Evolutionary conservation across 192 early-diverging fungal genomes (phyloP), one percentile per base, ranked within the genome.

Genomic region (Anaeromyces robustus): DNA sequence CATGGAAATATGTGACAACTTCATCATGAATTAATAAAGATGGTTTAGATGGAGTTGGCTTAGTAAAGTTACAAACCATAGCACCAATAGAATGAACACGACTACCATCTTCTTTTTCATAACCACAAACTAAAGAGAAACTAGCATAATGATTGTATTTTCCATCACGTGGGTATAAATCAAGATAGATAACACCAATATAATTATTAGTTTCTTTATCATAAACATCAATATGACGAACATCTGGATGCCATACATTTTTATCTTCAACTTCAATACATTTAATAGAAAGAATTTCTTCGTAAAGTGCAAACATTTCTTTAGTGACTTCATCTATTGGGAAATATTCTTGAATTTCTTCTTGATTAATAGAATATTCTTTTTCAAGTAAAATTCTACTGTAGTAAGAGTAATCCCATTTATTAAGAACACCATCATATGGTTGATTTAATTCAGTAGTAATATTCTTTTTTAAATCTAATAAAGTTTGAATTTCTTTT

Each of bases 1-100:
- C 95, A 82, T 96, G 95, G 88, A 94, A 93, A 77, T 93, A 89
- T 5, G 95, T 96, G 34, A 88, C 87, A 26, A 94, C 92, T 84
- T 96, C 94, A 79, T 85, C 86, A 84, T 96, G 95, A 83, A 91
- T 92, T 30, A 95, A 87, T 59, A 95, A 83, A 18, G 93, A 91
- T 29, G 94, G 95, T 28, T 89, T 86, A 26, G 86, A 86, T 6
- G 88, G 77, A 13, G 93, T 92, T 1, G 89, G 89, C 81, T 91
- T 92, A 80, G 90, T 86, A 81, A 92, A 92, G 83, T 91, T 92
- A 78, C 87, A 86, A 1, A 93, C 92, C 92, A 94, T 92, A 30
- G 90, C 93, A 2, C 90, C 90, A 77, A 91, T 87, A 17, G 93
- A 91, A 80, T 86, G 86, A 80, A 89, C 86, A 26, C 84, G 84